Conservation (phyloP, 179 eudicot species). For the Camellia oleifera region DNA sequence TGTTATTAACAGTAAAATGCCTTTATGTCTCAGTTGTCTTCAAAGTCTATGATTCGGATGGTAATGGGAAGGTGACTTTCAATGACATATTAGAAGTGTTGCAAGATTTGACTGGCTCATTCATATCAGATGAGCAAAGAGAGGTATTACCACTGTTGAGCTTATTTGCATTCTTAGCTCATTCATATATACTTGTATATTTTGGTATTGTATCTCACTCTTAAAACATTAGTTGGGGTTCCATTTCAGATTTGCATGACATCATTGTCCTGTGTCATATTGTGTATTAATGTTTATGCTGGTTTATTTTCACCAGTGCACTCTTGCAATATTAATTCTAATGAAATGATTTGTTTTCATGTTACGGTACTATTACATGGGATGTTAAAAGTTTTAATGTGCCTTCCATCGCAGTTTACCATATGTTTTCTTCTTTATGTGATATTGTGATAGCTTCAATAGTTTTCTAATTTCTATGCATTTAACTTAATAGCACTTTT, state of each 20-base stretch:
- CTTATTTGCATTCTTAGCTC: conserved; percentile 2
- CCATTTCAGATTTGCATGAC: not conserved
- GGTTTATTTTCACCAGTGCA: not conserved
- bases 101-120: conserved; percentile 79
- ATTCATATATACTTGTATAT: not conserved
- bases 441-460: not conserved
- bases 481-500: not conserved
- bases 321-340: not conserved
- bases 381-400: not conserved
- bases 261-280: not conserved
- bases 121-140: conserved; percentile 81
- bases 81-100: conserved; percentile 72
- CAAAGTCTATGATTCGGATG: conserved; percentile 80
- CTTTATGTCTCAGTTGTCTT: conserved; percentile 62
- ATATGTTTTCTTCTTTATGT: not conserved
- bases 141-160: conserved; percentile 51
- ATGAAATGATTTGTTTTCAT: not conserved
- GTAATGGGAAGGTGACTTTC: conserved; percentile 85
- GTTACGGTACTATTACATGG: not conserved
- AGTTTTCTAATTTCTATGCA: not conserved
- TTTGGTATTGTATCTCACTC: not conserved
- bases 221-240: not conserved
- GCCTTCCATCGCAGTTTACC: not conserved
- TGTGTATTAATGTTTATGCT: not conserved
- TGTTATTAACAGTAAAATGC: not conserved